Base-by-base conservation (phyloP, 345 rosid species). In the Syzygium oleosum region DNA sequence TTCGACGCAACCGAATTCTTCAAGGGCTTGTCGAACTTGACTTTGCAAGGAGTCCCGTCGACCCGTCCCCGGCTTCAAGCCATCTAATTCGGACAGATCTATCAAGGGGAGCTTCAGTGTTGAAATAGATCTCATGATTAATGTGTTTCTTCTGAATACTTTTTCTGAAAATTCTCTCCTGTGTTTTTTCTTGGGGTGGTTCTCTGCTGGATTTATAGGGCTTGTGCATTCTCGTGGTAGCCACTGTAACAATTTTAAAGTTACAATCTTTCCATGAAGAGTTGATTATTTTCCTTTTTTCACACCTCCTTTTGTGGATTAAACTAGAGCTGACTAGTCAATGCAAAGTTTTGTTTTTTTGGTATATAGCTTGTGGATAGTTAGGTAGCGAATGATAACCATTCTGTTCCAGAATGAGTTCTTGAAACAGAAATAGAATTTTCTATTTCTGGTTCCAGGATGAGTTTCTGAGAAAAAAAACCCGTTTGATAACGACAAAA, bases 1-100 rank as follows among this genome's bases (percentile, higher is more conserved):
- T 29, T 65, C 84, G 59, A 86, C 73, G 87, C 87, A 86, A 68
- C 87, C 87, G 51, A 38, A 51, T 4, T 86, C 87, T 86, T 65
- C 83, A 52, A 86, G 87, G 29, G 87, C 63, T n/a, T 43, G 34
- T 52, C 41, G 84, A 38, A 51, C 59, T 27, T 63, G 38, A 23
- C 56, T 4, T 43, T 56, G 73, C 73, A 56, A 38, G 68, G 51
- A 27, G 49, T 61, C 83, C 68, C 87, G 56, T 21, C 7, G 22
- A 13, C 25, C 27, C 2, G 38, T 41, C 29, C 77, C 56, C 43
- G 13, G 85, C 73, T 61, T 61, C 73, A 9, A 61, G 73, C 73
- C 73, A 61, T 61, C 73, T 31, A 61, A 29, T n/a, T n/a, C 4
- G 34, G 73, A 61, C 34, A 61, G 17, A 61, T 61, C 73, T n/a